phyloP scores from a whole-genome alignment of 257 asterid genomes.

The Solanum rostratum region DNA sequence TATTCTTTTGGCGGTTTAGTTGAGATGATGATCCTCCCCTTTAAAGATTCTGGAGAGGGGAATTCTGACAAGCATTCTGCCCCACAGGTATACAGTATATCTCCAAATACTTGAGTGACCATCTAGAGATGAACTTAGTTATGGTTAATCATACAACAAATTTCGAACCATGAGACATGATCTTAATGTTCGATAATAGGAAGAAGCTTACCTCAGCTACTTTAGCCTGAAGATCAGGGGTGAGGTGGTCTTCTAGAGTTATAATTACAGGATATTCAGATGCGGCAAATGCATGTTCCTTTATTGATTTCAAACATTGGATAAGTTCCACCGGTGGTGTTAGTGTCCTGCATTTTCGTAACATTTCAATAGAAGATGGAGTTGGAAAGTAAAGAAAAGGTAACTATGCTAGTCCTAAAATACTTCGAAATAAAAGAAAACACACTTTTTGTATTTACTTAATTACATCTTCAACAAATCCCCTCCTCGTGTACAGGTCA shows the following conservation, averaged over 20 bases:
- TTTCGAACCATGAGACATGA: too few relatives aligned
- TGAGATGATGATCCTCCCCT: conserved; percentile 43
- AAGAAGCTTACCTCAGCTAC: conserved; percentile 46
- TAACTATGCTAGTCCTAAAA: neutral
- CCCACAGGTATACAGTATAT: conserved; percentile 24
- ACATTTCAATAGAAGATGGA: neutral
- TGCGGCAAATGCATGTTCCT: conserved; percentile 54
- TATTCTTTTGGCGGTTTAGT: conserved; percentile 72
- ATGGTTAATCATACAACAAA: neutral
- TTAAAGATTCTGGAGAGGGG: conserved; percentile 64
- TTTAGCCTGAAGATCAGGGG: conserved; percentile 61
- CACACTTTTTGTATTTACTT: too few relatives aligned
- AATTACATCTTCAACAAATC: too few relatives aligned
- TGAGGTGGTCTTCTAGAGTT: conserved; percentile 78
- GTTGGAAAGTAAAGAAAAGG: neutral
- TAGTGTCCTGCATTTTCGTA: conserved; percentile 40
- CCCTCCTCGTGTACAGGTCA: too few relatives aligned
- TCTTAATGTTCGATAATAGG: neutral
- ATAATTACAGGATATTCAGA: conserved; percentile 69
- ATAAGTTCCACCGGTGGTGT: conserved; percentile 57
- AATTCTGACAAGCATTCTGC: conserved; percentile 38
- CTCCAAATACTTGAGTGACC: conserved; percentile 49
- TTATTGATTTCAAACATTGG: conserved; percentile 58
- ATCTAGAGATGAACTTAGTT: conserved; percentile 23
- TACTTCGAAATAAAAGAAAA: too few relatives aligned